Conservation (phyloP, 208 protist species). For the Leishmania braziliensis region DNA sequence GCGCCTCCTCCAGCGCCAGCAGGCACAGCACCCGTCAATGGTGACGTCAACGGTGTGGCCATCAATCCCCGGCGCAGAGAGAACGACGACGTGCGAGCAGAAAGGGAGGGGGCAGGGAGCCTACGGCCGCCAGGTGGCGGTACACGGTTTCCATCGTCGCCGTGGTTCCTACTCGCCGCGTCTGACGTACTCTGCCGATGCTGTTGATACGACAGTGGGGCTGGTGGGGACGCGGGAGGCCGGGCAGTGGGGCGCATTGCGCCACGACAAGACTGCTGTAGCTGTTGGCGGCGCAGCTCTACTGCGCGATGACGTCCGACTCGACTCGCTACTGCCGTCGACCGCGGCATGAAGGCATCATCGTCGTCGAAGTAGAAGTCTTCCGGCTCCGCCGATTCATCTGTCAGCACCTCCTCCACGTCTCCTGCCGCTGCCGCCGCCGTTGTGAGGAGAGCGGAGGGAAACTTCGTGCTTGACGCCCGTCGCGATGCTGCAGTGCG, state of each 20-base stretch:
- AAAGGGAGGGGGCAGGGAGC: not conserved
- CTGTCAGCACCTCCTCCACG: not conserved
- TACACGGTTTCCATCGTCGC: not conserved
- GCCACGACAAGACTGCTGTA: not conserved
- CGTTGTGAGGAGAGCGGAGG: not conserved
- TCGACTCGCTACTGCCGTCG: not conserved
- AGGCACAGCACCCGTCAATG: not conserved
- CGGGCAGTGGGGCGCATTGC: not conserved
- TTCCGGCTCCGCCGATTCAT: not conserved
- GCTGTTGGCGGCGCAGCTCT: not conserved
- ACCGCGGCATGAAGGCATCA: not conserved
- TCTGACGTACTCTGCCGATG: not conserved
- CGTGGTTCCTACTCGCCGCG: not conserved
- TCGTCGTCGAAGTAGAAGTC: slow-evolving; percentile 22
- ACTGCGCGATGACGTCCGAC: not conserved
- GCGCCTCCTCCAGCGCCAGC: too few species aligned
- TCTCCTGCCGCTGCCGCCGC: not conserved
- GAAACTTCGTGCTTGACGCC: not conserved
- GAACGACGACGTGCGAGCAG: not conserved
- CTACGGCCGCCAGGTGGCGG: slow-evolving; percentile 3
- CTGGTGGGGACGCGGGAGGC: not conserved
- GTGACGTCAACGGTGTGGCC: not conserved
- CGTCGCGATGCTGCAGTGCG: not conserved
- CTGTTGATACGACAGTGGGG: not conserved
- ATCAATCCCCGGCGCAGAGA: too few species aligned